phyloP scores from a whole-genome alignment of 1,139 yeast genomes.

The Hyphopichia wangnamkhiaoensis region DNA sequence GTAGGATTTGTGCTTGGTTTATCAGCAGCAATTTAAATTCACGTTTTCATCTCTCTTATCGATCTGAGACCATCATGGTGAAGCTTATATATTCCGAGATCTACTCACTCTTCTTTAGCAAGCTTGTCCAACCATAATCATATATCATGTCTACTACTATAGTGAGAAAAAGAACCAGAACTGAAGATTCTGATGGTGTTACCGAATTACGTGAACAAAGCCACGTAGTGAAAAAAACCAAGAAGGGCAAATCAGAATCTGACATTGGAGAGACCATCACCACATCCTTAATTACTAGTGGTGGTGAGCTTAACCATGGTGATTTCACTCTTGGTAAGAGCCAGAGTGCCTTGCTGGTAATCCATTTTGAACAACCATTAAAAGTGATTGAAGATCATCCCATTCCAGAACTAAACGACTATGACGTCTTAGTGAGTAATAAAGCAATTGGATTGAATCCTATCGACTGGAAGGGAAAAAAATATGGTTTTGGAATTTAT shows the following conservation, averaged over 20 bases:
- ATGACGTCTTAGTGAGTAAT: conserved; percentile 42
- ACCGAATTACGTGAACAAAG: no score
- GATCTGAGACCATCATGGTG: no score
- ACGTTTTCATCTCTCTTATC: no score
- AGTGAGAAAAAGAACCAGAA: no score
- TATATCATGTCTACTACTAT: no score
- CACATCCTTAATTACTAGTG: neutral
- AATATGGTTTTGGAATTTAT: conserved; percentile 47
- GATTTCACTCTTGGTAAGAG: neutral
- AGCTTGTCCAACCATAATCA: no score
- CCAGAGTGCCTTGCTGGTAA: conserved; percentile 5
- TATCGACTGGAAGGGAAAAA: conserved; percentile 54
- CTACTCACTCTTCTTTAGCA: no score
- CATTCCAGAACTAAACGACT: conserved; percentile 18
- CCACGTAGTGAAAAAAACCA: no score
- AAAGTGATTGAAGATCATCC: conserved; percentile 12
- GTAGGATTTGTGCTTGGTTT: neutral
- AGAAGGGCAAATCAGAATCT: conserved; percentile 1
- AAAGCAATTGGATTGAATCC: conserved; percentile 48
- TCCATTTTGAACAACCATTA: conserved; percentile 19
- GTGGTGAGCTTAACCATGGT: neutral
- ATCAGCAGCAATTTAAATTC: no score
- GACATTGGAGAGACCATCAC: neutral
- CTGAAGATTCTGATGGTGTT: no score
- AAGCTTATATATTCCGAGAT: no score